Conservation (phyloP, 1,284 basidiomycete species). For the Heterobasidion annosum region DNA sequence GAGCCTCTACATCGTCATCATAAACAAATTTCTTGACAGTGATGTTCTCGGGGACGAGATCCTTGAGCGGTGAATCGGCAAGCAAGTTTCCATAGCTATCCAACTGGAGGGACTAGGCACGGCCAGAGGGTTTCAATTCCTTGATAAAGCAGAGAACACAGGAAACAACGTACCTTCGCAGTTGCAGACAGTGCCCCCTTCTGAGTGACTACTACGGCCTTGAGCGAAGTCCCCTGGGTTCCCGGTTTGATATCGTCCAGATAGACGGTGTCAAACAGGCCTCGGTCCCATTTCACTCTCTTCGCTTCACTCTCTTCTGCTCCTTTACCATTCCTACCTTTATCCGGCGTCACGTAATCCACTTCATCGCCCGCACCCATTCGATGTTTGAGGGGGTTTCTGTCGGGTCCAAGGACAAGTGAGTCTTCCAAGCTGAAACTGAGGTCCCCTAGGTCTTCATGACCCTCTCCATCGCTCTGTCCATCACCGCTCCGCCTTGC, state of each 20-base stretch:
- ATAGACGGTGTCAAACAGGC: slow-evolving; percentile 51
- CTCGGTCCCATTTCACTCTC: slow-evolving; percentile 74
- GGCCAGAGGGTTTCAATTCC: background rate
- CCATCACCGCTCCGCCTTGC: slow-evolving; percentile 29
- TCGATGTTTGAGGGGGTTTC: slow-evolving; percentile 29
- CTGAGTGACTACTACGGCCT: slow-evolving; percentile 22
- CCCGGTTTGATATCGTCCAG: slow-evolving; percentile 51
- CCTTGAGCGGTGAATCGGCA: slow-evolving; percentile 47
- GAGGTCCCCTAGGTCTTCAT: slow-evolving; percentile 13
- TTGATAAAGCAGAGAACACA: background rate
- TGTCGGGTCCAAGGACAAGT: slow-evolving; percentile 18
- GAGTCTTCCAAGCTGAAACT: slow-evolving; percentile 18
- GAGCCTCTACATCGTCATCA: slow-evolving; percentile 56
- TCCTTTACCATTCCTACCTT: slow-evolving; percentile 24
- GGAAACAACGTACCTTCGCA: slow-evolving; percentile 45
- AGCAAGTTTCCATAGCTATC: slow-evolving; percentile 73
- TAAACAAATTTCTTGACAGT: slow-evolving; percentile 78
- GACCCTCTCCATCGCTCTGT: slow-evolving; percentile 23
- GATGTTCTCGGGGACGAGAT: slow-evolving; percentile 59
- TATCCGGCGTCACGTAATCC: slow-evolving; percentile 63
- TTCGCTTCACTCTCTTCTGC: slow-evolving; percentile 28
- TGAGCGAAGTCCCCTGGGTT: slow-evolving; percentile 18
- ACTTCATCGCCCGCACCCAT: slow-evolving; percentile 75
- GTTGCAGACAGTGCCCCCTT: slow-evolving; percentile 61
- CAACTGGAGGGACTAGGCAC: slow-evolving; percentile 45